A percentile compares a stretch with the other conserved stretches of the same genome.
Conservation (phyloP, 257 asterid species). For the Dorcoceras hygrometricum region DNA sequence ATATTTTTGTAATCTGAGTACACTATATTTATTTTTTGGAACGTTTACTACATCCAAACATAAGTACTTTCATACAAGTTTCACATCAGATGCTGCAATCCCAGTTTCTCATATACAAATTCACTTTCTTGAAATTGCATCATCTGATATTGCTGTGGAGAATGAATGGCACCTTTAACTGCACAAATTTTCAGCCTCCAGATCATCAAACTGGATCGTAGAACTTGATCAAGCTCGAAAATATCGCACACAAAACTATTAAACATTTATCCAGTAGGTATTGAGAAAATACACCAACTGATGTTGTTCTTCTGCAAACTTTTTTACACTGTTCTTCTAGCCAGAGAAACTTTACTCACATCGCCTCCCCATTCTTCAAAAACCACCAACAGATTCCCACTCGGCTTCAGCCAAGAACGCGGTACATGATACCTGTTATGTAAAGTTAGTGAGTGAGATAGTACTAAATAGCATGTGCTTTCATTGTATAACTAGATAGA, state of each 20-base stretch:
- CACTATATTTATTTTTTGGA: too few relatives aligned
- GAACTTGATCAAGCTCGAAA: neutral
- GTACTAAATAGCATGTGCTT: neutral
- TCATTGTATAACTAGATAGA: neutral
- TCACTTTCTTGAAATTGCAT: conserved; percentile 12
- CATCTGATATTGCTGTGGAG: conserved; percentile 22
- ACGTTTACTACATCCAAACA: neutral
- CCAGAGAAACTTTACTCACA: conserved; percentile 58
- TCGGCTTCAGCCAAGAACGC: conserved; percentile 73
- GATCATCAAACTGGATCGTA: neutral
- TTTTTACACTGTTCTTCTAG: conserved; percentile 37
- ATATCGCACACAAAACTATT: neutral
- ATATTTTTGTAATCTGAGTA: too few relatives aligned
- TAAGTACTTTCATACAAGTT: neutral
- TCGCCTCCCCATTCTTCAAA: conserved; percentile 90
- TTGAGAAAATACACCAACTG: conserved; percentile 4
- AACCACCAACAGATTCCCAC: conserved; percentile 63
- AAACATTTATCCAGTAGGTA: conserved; percentile 3
- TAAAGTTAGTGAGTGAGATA: conserved; percentile 4
- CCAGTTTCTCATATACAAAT: neutral
- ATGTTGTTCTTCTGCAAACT: too few relatives aligned
- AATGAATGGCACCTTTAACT: conserved; percentile 22
- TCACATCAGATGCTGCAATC: neutral
- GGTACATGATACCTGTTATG: conserved; percentile 76
- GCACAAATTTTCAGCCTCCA: conserved; percentile 31